Base-by-base conservation (phyloP, 176 grass and related monocot genomes). In the Phyllostachys edulis region DNA sequence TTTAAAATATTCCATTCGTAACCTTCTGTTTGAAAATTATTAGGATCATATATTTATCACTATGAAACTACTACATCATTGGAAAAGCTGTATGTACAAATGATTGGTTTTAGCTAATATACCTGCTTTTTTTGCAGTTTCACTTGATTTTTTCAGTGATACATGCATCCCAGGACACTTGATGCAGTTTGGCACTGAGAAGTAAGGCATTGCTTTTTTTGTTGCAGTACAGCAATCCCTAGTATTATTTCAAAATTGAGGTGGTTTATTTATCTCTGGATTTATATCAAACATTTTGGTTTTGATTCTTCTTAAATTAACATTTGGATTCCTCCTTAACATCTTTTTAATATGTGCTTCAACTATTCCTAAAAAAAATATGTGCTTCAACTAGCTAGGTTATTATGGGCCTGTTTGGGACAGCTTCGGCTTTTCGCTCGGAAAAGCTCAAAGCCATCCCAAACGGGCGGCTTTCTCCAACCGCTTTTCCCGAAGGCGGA, bases 131-230 rank as follows among this genome's bases (percentile, higher is more conserved):
- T 56, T 87, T 42, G 76, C 91, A 99, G 96, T 96, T 83, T 94
- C 96, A 34, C 89, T 98, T 87, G 96, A 92, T 37, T 98, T 98
- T 76, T 98, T 95, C 84, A 88, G 47, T 89, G 96, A 98, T 71
- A 84, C 95, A 63, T 86, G 80, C 76, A 77, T 95, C 82, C 96
- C 93, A 17, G 50, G 51, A 56, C 89, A 93, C 32, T 69, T 95
- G 78, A 89, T 90, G 86, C 80, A 94, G 13, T 85, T 57, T 83
- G 87, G 85, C 80, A 84, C 75, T 61, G 68, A 26, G 63, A 86
- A 83, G 93, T 94, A 86, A 80, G n/a, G 20, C 61, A 64, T 80
- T 38, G 67, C 56, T 76, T 51, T 66, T 75, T 51, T 85, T 1
- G 45, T 51, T 51, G 8, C 52, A 65, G n/a, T 44, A 36, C 24